These are phyloP conservation scores for Sporobolomyces roseus DNA, from an alignment of 768 basidiomycete species.

Conservation along the genomic window DNA sequence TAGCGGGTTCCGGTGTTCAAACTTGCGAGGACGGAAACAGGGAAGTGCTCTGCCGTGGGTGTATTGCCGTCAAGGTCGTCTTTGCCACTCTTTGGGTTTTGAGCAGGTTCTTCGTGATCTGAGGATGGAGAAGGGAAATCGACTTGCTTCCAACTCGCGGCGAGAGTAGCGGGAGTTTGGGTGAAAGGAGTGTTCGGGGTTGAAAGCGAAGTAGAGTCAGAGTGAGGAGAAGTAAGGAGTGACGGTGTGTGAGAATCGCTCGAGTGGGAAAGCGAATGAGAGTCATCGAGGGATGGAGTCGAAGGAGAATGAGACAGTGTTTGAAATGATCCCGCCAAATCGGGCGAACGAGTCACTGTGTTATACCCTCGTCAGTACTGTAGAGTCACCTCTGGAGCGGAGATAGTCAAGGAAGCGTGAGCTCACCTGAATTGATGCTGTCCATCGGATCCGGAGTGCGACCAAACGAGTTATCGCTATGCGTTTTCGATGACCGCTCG, in stretches of 20 bases:
- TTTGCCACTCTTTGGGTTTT: no score
- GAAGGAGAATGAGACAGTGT: background rate
- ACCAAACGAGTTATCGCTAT: no score
- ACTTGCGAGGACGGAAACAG: no score
- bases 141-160: background rate
- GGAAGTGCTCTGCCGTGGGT: no score
- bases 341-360: background rate
- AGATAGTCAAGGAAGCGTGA: background rate
- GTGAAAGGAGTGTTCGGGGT: background rate
- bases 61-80: no score
- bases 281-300: no score
- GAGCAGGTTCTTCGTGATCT: background rate
- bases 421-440: no score
- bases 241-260: constrained; percentile 8
- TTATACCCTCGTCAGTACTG: background rate
- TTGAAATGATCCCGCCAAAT: background rate
- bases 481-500: no score
- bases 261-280: constrained; percentile 5
- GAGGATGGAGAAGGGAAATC: background rate
- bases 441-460: no score
- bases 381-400: background rate
- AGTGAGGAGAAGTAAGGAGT: constrained; percentile 20
- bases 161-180: background rate
- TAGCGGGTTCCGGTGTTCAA: no score
- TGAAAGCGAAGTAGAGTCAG: background rate